A percentile compares a stretch with the other conserved stretches of the same genome.
Evolutionary conservation across 2,329 filamentous ascomycete genomes (phyloP).

Genomic region (Exophiala bonariae): DNA sequence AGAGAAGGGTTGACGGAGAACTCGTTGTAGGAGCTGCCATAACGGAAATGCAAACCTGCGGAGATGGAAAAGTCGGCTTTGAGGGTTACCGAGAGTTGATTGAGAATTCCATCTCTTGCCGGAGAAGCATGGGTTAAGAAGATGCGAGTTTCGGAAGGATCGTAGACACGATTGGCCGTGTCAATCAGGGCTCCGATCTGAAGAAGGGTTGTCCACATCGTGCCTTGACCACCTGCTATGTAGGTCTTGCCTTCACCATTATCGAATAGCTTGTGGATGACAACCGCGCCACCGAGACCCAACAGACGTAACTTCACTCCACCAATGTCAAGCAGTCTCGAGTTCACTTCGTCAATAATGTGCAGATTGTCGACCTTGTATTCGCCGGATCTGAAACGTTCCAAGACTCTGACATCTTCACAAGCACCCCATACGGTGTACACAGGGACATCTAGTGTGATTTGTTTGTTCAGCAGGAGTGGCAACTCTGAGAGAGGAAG

Average conservation of each 20-base stretch:
- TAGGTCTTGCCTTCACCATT: constrained; percentile 97
- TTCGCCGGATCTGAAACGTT: constrained; percentile 95
- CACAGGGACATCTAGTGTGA: constrained; percentile 92
- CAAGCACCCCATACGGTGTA: constrained; percentile 99
- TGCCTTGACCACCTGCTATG: constrained; percentile 95
- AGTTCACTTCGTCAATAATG: constrained; percentile 97
- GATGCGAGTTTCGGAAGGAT: constrained; percentile 93
- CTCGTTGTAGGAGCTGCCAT: constrained; percentile 99
- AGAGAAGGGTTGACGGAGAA: constrained; percentile 98
- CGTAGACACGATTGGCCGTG: constrained; percentile 96
- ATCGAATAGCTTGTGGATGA: constrained; percentile 99
- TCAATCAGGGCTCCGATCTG: constrained; percentile 99
- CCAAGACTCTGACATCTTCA: constrained; percentile 94
- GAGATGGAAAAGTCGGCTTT: constrained; percentile 99
- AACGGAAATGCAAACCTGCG: constrained; percentile 95
- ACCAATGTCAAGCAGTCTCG: constrained; percentile 88
- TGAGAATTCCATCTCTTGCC: constrained; percentile 91
- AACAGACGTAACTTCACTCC: constrained; percentile 94
- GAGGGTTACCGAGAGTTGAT: constrained; percentile 93
- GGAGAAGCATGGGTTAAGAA: constrained; percentile 97
- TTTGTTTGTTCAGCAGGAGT: constrained; percentile 79
- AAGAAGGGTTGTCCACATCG: constrained; percentile 98
- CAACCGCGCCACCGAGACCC: constrained; percentile 90
- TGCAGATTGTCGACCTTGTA: constrained; percentile 97
- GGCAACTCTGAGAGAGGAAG: constrained; percentile 91